Evolutionary conservation across 805 yeast genomes (phyloP).

Genomic region (Starmerella stellata): DNA sequence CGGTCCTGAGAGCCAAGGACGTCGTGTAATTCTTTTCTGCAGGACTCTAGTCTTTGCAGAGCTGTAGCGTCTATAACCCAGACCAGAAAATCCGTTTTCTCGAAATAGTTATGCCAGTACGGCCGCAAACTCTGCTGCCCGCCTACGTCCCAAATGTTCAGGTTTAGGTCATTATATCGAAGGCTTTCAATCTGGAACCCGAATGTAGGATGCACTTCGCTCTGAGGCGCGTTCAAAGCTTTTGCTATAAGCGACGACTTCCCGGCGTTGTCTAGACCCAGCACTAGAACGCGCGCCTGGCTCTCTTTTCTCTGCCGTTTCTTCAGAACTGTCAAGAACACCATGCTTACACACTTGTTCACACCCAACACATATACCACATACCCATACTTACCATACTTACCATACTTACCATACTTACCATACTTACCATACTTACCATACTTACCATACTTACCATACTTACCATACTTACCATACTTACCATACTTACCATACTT

Average conservation of each 20-base stretch:
- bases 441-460: no score
- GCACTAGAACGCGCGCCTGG: constrained; percentile 53
- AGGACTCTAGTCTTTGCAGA: constrained; percentile 44
- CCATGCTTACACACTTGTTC: no score
- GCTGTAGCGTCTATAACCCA: constrained; percentile 72
- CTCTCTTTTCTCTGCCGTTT: constrained; percentile 68
- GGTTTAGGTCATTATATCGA: constrained; percentile 17
- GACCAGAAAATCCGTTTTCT: constrained; percentile 53
- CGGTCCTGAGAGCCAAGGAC: constrained; percentile 36
- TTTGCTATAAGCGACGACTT: constrained; percentile 65
- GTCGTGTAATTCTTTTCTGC: constrained; percentile 42
- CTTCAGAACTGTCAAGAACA: constrained; percentile 56
- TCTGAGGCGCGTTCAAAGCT: constrained; percentile 33
- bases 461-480: no score
- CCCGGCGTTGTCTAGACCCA: constrained; percentile 85
- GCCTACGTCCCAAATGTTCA: constrained; percentile 58
- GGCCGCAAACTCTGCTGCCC: constrained; percentile 71
- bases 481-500: no score
- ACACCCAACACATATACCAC: no score
- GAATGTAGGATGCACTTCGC: constrained; percentile 64
- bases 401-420: no score
- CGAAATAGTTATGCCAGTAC: constrained; percentile 89
- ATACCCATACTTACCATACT: no score
- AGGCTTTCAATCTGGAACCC: constrained; percentile 69
- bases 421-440: no score